phyloP scores from a whole-genome alignment of 345 rosid species.

The Angophora floribunda region DNA sequence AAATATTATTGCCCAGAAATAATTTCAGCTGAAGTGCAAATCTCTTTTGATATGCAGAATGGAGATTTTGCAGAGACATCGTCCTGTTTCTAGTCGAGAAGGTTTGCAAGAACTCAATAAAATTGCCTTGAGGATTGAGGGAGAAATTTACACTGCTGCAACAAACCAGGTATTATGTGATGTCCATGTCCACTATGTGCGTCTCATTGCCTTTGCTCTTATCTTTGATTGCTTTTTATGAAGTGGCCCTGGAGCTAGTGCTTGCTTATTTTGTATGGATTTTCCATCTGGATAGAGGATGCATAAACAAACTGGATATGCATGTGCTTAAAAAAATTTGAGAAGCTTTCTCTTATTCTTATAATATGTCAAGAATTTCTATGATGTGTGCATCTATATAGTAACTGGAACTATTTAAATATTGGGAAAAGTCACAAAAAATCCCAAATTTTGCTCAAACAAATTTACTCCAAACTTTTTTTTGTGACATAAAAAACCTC shows the following conservation, averaged over 20 bases:
- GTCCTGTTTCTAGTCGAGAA: conserved; percentile 62
- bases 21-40: neutral
- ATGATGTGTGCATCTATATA: neutral
- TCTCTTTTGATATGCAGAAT: conserved; percentile 21
- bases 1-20: too few species aligned
- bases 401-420: neutral
- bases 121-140: conserved; percentile 74
- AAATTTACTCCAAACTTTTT: too few species aligned
- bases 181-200: too few species aligned
- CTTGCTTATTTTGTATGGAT: neutral
- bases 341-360: too few species aligned
- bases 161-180: conserved; percentile 41
- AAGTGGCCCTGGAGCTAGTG: accelerated
- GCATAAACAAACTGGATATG: neutral
- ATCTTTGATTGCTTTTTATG: neutral
- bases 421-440: too few species aligned
- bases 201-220: neutral
- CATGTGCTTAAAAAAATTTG: neutral
- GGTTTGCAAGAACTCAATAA: conserved; percentile 60
- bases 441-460: too few species aligned
- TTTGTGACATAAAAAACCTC: too few species aligned
- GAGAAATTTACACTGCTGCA: conserved; percentile 59
- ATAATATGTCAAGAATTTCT: too few species aligned
- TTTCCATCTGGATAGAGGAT: neutral
- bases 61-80: conserved; percentile 54